A percentile compares a stretch with the other conserved stretches of the same genome.
Evolutionary conservation across 2,329 filamentous ascomycete species (phyloP).

Genomic region (Fusarium sp.): DNA sequence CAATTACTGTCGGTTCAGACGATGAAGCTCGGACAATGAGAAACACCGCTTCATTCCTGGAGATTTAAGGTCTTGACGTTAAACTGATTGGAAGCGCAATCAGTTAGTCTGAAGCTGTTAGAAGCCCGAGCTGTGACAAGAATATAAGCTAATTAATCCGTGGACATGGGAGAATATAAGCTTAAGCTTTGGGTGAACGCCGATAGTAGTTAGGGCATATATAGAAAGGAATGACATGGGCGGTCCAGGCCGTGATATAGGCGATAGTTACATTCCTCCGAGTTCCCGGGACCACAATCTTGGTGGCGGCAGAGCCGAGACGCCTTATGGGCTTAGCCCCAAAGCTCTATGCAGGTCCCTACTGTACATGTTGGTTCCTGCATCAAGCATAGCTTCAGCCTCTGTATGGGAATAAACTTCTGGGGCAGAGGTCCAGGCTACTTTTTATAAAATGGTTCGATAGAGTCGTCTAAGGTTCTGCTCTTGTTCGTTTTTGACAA

Average conservation of each 20-base stretch:
- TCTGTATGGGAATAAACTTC: background rate
- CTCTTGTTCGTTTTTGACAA: background rate
- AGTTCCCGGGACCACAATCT: conserved; percentile 2
- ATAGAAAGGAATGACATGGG: conserved; percentile 19
- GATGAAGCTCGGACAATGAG: background rate
- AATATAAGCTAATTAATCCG: background rate
- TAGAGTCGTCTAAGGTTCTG: background rate
- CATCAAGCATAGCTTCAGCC: conserved; percentile 8
- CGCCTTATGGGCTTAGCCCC: conserved; percentile 5
- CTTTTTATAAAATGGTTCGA: conserved; percentile 22
- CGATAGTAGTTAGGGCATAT: background rate
- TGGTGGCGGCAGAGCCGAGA: background rate
- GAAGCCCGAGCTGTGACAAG: background rate
- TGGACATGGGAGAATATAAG: background rate
- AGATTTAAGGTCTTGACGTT: background rate
- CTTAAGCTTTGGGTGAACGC: conserved; percentile 6
- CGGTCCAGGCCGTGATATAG: conserved; percentile 17
- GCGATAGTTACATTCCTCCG: conserved; percentile 18
- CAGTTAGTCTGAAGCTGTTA: too few relatives aligned
- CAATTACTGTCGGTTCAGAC: background rate
- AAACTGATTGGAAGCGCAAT: background rate
- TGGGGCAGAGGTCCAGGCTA: background rate
- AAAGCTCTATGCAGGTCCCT: conserved; percentile 13
- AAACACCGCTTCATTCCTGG: conserved; percentile 18
- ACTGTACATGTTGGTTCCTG: conserved; percentile 9